phyloP scores from a whole-genome alignment of 352 stramenopile species.

The Globisporangium polare region DNA sequence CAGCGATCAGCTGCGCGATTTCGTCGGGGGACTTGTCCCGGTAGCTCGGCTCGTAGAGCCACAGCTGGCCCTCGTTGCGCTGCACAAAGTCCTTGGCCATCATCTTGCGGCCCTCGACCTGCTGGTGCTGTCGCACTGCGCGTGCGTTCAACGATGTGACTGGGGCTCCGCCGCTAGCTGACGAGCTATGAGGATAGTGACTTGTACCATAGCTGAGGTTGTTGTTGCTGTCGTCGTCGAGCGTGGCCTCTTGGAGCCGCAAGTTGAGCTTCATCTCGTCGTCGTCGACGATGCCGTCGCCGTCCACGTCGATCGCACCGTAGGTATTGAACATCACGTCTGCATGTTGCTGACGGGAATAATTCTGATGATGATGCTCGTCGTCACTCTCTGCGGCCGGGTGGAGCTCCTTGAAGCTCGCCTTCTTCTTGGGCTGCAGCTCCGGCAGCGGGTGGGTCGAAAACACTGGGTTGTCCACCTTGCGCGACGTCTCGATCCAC shows the following conservation, averaged over 20 bases:
- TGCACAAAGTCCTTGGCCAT: slow-evolving; percentile 61
- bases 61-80: slow-evolving; percentile 51
- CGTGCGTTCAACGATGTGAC: slow-evolving; percentile 6
- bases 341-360: not conserved
- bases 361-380: not conserved
- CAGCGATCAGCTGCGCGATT: slow-evolving; percentile 47
- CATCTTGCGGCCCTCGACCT: slow-evolving; percentile 45
- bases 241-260: slow-evolving; percentile 33
- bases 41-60: slow-evolving; percentile 51
- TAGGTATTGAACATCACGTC: slow-evolving; percentile 42
- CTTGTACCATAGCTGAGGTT: not conserved
- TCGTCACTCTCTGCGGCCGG: not conserved
- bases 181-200: not conserved
- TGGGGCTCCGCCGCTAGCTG: not conserved
- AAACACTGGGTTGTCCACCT: slow-evolving; percentile 34
- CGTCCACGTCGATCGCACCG: slow-evolving; percentile 54
- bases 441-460: slow-evolving; percentile 45
- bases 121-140: slow-evolving; percentile 28
- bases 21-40: slow-evolving; percentile 28
- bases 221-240: slow-evolving; percentile 13
- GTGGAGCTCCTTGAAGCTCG: slow-evolving; percentile 18
- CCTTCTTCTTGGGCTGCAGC: slow-evolving; percentile 37
- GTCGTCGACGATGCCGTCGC: slow-evolving; percentile 53
- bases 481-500: slow-evolving; percentile 62
- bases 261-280: slow-evolving; percentile 63